Base-by-base conservation (phyloP, 192 early-diverging fungal genomes). In the Funneliformis mosseae region DNA sequence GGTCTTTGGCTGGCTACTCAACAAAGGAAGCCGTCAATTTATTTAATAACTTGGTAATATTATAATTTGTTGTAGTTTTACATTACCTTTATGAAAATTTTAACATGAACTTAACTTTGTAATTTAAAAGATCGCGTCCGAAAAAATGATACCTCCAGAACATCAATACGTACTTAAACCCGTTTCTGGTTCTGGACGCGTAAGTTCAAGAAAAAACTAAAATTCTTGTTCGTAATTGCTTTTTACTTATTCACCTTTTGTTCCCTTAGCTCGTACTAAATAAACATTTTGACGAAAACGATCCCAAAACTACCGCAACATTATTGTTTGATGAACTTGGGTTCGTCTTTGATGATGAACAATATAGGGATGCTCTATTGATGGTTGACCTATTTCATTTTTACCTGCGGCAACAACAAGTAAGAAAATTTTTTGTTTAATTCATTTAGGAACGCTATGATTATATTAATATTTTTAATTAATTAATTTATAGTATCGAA, bases 301-400 rank as follows among this genome's bases (percentile, higher is more conserved):
- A 87, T 69, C 81, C 94, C 1, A 92, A 91, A 80, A 89, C 88
- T 5, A 88, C 88, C 64, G 90, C 90, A 9, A 90, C 87, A 28
- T 87, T 97, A 23, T 85, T 95, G 79, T 98, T 98, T 87, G 95
- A 97, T 84, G 94, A 96, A 83, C 86, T 98, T 25, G 96, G 92
- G 0, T 98, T 99, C 83, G 91, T 94, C 14, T 80, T 99, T 5
- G 95, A 97, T 73, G 92, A 97, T 81, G 90, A 93, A 72, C 98
- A 99, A 82, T 99, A 97, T 83, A 84, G 87, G 1, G 95, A 95
- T 64, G 88, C 91, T 1, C 84, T 98, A 76, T 77, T 93, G 27
- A 89, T 99, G 80, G 88, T 96, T 43, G 92, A 93, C 11, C 82
- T 94, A 8, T 97, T 99, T 82, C 93, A 96, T 80, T 90, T 91